Evolutionary conservation across 768 basidiomycete species (phyloP).

Genomic region (Tulasnella sp.): DNA sequence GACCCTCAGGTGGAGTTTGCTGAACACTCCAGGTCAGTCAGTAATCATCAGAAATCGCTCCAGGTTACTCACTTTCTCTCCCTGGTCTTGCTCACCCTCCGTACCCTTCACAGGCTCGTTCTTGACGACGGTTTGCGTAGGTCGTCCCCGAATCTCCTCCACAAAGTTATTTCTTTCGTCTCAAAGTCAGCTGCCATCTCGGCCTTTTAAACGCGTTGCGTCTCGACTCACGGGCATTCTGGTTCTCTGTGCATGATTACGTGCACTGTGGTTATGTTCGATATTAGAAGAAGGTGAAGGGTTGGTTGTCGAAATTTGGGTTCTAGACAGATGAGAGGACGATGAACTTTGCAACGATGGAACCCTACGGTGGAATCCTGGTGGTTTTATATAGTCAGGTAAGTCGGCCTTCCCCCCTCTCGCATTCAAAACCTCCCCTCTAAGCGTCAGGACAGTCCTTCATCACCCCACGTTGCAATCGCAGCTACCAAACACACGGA

Average conservation of each 20-base stretch:
- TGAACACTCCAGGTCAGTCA: not conserved
- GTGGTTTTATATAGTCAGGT: not conserved
- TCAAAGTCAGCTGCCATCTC: not conserved
- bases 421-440: not conserved
- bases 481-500: not conserved
- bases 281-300: too few species aligned
- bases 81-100: not conserved
- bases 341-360: not conserved
- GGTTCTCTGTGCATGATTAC: not conserved
- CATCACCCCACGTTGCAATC: not conserved
- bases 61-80: not conserved
- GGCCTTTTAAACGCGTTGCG: not conserved
- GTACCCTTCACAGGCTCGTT: too few species aligned
- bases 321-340: not conserved
- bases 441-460: not conserved
- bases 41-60: not conserved
- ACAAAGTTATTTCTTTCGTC: not conserved
- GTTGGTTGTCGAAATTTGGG: not conserved
- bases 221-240: not conserved
- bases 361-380: not conserved
- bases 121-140: not conserved
- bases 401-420: not conserved
- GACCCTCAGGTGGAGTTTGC: not conserved
- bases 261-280: not conserved
- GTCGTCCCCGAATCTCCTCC: not conserved